phyloP scores from a whole-genome alignment of 306 rosid genomes.

The Begonia peltatifolia region DNA sequence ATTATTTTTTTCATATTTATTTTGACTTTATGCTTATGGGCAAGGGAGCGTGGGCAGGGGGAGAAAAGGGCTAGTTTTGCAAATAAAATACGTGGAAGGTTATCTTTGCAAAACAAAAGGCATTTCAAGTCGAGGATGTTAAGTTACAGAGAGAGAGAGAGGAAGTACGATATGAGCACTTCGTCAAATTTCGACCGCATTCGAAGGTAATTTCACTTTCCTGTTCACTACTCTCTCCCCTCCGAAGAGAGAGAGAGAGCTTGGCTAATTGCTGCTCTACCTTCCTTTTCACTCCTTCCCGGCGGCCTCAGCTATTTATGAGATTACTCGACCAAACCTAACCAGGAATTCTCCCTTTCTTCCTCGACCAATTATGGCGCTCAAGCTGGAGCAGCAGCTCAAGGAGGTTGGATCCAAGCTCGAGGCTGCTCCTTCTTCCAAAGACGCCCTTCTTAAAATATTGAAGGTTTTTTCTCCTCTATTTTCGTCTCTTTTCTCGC shows the following conservation, averaged over 20 bases:
- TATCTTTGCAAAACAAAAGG: too few species aligned
- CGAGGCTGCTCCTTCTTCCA: conserved; percentile 47
- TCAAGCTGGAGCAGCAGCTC: conserved; percentile 59
- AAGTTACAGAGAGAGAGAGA: too few species aligned
- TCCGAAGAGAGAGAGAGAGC: conserved; percentile 5
- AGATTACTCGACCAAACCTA: conserved; percentile 1
- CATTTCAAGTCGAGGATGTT: too few species aligned
- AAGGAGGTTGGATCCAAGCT: conserved; percentile 97
- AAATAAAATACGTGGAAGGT: too few species aligned
- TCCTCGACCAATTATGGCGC: conserved; percentile 30
- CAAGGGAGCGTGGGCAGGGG: too few species aligned
- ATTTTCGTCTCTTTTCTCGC: conserved; percentile 11
- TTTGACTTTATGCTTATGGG: too few species aligned
- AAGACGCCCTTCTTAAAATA: conserved; percentile 75
- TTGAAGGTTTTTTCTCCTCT: conserved; percentile 49
- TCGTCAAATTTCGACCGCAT: conserved; percentile 19
- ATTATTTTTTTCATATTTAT: too few species aligned
- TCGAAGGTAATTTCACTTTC: conserved; percentile 2
- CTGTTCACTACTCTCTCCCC: too few species aligned
- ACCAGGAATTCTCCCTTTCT: conserved; percentile 9
- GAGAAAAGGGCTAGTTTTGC: too few species aligned
- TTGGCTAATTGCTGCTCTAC: not conserved
- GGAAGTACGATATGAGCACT: conserved; percentile 8
- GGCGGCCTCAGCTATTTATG: conserved; percentile 22
- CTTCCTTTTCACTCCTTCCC: conserved; percentile 1